Evolutionary conservation across 2,329 filamentous ascomycete genomes (phyloP).

Genomic region (Colletotrichum karsti): DNA sequence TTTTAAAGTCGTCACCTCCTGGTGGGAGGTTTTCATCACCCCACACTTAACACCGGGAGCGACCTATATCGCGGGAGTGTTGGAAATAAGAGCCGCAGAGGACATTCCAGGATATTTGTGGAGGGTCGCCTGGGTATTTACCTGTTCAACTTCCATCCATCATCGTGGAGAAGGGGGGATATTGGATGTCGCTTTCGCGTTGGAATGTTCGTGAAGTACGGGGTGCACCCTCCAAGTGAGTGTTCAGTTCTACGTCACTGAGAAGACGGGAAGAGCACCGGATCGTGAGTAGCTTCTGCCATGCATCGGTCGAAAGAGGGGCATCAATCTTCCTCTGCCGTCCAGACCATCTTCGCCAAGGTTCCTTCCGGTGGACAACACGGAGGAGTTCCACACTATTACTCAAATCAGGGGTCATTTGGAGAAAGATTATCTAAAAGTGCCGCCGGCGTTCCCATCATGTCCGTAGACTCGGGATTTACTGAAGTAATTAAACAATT

Average conservation of each 20-base stretch:
- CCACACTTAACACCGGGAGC: too few species aligned
- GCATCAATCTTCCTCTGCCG: neutral
- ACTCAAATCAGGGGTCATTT: neutral
- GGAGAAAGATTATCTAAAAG: neutral
- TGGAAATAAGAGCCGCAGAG: neutral
- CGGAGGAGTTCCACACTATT: neutral
- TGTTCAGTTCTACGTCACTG: neutral
- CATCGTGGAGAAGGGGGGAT: neutral
- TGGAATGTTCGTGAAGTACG: constrained; percentile 1
- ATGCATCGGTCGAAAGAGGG: constrained; percentile 20
- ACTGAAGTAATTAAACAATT: neutral
- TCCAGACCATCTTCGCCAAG: neutral
- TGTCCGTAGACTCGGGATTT: neutral
- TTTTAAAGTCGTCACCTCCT: constrained; percentile 5
- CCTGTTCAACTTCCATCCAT: neutral
- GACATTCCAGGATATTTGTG: neutral
- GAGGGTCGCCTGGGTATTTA: neutral
- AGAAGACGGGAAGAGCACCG: neutral
- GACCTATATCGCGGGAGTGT: neutral
- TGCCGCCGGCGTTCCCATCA: neutral
- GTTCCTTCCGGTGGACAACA: neutral
- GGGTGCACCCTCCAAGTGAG: neutral
- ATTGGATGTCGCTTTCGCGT: neutral
- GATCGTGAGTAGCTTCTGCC: neutral
- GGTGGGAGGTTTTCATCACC: neutral